Evolutionary conservation across 2,329 filamentous ascomycete species (phyloP).

Genomic region (Xylaria sp.): DNA sequence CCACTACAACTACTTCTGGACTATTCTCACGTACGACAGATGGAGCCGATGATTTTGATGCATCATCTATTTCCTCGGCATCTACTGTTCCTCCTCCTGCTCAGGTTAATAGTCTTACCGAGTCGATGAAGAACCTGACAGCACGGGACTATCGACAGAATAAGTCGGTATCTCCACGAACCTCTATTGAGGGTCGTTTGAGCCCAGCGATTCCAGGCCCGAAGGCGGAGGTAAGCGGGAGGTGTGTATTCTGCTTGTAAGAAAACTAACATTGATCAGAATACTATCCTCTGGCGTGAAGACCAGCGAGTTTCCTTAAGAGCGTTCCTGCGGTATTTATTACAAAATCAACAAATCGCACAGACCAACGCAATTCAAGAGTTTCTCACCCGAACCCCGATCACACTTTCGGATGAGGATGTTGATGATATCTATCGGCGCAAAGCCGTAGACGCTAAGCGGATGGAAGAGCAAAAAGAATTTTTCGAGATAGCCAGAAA

Average conservation of each 20-base stretch:
- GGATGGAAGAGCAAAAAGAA: constrained; percentile 89
- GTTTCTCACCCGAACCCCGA: constrained; percentile 79
- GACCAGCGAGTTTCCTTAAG: constrained; percentile 90
- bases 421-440: constrained; percentile 80
- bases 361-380: constrained; percentile 84
- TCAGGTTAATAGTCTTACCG: constrained; percentile 46
- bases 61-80: constrained; percentile 80
- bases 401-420: constrained; percentile 83
- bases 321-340: constrained; percentile 85
- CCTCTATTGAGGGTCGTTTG: constrained; percentile 57
- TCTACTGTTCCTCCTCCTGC: constrained; percentile 66
- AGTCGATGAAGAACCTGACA: constrained; percentile 54
- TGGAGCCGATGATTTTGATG: constrained; percentile 76
- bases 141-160: constrained; percentile 56
- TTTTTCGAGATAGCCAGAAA: constrained; percentile 97
- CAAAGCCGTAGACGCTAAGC: constrained; percentile 84
- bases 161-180: constrained; percentile 55
- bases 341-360: constrained; percentile 86
- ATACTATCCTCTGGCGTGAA: constrained; percentile 80
- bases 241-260: constrained; percentile 22
- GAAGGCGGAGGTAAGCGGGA: constrained; percentile 44
- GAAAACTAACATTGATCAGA: constrained; percentile 53
- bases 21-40: constrained; percentile 61
- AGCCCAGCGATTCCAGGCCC: constrained; percentile 49
- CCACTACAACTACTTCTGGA: constrained; percentile 72